Percentiles rank a stretch among this genome's conserved stretches.
These are phyloP conservation scores for Prunus mume DNA, from an alignment of 306 rosid genomes.

Conservation along the genomic window DNA sequence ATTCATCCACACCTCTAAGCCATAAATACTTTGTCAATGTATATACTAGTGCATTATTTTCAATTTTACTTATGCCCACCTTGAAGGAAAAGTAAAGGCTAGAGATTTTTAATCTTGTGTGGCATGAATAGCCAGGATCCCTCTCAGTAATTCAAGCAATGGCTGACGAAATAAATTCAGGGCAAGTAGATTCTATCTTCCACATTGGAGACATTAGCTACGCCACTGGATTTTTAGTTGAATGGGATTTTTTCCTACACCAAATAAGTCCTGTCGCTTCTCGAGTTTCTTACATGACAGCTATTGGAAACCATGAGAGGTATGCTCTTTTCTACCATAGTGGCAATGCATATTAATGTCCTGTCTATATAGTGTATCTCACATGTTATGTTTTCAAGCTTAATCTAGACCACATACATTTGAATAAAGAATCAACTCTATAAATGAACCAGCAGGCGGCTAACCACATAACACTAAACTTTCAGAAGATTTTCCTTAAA, in stretches of 20 bases:
- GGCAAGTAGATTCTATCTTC: constrained; percentile 54
- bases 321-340: constrained; percentile 2
- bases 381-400: too few relatives aligned
- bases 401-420: too few relatives aligned
- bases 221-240: constrained; percentile 82
- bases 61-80: too few relatives aligned
- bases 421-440: too few relatives aligned
- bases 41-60: too few relatives aligned
- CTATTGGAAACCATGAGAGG: constrained; percentile 96
- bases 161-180: constrained; percentile 42
- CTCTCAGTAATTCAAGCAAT: constrained; percentile 63
- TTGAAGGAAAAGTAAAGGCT: not conserved
- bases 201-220: constrained; percentile 98
- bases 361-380: not conserved
- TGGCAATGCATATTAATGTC: too few relatives aligned
- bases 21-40: too few relatives aligned
- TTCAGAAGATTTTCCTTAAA: too few relatives aligned
- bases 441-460: too few relatives aligned
- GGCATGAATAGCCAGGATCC: constrained; percentile 70
- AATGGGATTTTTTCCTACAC: constrained; percentile 81
- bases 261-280: constrained; percentile 69
- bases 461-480: too few relatives aligned
- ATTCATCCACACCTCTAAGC: too few relatives aligned
- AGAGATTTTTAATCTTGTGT: not conserved
- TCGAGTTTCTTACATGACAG: constrained; percentile 76